Evolutionary conservation across 2,329 filamentous ascomycete genomes (phyloP).

Genomic region (Aspergillus fructus): DNA sequence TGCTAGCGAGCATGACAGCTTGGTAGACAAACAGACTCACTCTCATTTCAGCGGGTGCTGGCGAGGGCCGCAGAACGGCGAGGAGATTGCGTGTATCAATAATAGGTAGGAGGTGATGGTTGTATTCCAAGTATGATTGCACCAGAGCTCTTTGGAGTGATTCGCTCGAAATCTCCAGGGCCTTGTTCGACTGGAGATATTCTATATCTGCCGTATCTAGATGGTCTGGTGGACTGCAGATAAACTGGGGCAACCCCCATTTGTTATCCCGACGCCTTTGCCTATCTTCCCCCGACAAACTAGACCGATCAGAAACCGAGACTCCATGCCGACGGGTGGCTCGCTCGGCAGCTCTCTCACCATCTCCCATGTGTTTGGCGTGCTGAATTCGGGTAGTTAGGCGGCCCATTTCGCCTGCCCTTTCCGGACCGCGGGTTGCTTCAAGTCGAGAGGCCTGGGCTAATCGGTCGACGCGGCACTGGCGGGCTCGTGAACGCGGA

Average conservation of each 20-base stretch:
- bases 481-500: not conserved
- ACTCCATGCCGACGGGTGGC: too few relatives aligned
- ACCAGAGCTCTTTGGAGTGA: not conserved
- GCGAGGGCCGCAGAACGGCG: not conserved
- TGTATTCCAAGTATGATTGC: not conserved
- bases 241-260: not conserved
- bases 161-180: not conserved
- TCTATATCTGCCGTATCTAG: not conserved
- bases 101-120: not conserved
- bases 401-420: too few relatives aligned
- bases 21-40: not conserved
- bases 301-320: not conserved
- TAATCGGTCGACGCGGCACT: not conserved
- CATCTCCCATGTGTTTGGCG: too few relatives aligned
- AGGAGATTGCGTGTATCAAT: not conserved
- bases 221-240: not conserved
- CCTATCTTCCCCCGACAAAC: not conserved
- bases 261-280: not conserved
- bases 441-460: too few relatives aligned
- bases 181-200: not conserved
- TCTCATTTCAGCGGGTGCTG: too few relatives aligned
- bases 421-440: too few relatives aligned
- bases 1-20: not conserved
- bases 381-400: too few relatives aligned
- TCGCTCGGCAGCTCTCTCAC: too few relatives aligned